Conservation (phyloP, 345 rosid species). For the Acer campestre region DNA sequence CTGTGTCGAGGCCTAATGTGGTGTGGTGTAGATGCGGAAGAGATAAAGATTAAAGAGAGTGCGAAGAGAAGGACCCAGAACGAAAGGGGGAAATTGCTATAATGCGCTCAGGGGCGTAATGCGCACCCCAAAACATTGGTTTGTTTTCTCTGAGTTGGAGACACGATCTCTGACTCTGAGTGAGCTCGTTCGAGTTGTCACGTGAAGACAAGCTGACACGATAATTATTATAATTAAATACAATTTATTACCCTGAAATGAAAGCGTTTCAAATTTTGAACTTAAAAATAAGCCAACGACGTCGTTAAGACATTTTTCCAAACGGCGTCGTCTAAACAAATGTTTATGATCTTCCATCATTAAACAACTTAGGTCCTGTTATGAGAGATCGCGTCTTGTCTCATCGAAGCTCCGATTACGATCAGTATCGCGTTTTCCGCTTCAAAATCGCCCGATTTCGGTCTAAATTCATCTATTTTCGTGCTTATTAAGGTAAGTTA, state of each 20-base stretch:
- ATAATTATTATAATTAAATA: neutral
- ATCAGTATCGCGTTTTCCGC: neutral
- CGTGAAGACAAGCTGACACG: neutral
- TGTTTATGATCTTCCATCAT: too few species aligned
- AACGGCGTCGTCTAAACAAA: too few species aligned
- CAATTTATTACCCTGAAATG: neutral
- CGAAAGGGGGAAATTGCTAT: neutral
- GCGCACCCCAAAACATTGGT: slow-evolving; percentile 14
- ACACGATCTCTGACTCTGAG: neutral
- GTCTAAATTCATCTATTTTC: slow-evolving; percentile 14
- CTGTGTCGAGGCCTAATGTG: neutral
- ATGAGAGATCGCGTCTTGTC: neutral
- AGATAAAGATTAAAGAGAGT: slow-evolving; percentile 14
- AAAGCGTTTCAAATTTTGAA: too few species aligned
- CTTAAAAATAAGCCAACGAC: too few species aligned
- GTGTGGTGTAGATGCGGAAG: neutral
- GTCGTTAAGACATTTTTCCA: too few species aligned
- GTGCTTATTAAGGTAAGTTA: slow-evolving; percentile 11
- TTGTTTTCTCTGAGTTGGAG: neutral
- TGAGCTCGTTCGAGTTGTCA: neutral
- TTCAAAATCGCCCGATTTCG: slow-evolving; percentile 2
- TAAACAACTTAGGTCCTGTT: too few species aligned
- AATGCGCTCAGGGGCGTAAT: neutral
- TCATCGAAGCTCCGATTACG: neutral
- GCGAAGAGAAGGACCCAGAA: slow-evolving; percentile 22